A percentile compares a stretch with the other conserved stretches of the same genome.
Evolutionary conservation across 768 basidiomycete genomes (phyloP).

Genomic region (Lactarius hengduanensis): DNA sequence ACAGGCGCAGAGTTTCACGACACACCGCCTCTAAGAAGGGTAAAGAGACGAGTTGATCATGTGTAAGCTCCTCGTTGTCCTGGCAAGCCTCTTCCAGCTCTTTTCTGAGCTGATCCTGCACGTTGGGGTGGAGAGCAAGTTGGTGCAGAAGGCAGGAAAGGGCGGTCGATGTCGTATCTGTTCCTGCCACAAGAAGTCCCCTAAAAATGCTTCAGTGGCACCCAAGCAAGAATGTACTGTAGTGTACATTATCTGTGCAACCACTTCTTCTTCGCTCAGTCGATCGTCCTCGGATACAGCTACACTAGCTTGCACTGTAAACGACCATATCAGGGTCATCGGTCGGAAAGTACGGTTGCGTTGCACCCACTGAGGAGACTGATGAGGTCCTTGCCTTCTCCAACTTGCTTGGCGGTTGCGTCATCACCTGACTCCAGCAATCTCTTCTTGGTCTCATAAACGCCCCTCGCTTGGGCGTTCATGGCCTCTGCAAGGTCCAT

Average conservation of each 20-base stretch:
- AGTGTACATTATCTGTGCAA: constrained; percentile 39
- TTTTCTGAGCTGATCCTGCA: not conserved
- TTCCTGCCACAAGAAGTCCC: constrained; percentile 24
- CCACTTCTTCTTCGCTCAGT: constrained; percentile 38
- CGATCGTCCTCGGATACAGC: constrained; percentile 32
- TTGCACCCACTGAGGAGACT: constrained; percentile 43
- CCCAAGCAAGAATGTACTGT: not conserved
- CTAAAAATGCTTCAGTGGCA: not conserved
- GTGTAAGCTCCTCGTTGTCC: constrained; percentile 31
- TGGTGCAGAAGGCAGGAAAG: not conserved
- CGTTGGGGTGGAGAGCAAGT: not conserved
- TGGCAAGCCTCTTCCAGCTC: not conserved
- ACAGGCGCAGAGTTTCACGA: constrained; percentile 9
- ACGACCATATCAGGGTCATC: not conserved
- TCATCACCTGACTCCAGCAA: constrained; percentile 38
- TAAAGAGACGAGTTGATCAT: constrained; percentile 36
- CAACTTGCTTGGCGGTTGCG: constrained; percentile 33
- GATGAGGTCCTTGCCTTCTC: constrained; percentile 46
- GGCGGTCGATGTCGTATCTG: constrained; percentile 3
- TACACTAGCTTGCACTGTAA: constrained; percentile 43
- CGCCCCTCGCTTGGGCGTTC: constrained; percentile 36
- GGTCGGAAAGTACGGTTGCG: not conserved
- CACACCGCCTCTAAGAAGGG: constrained; percentile 35
- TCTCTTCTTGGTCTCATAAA: constrained; percentile 41
- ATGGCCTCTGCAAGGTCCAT: constrained; percentile 40